Conservation (phyloP, 352 stramenopile genomes). For the Globisporangium emineosum region DNA sequence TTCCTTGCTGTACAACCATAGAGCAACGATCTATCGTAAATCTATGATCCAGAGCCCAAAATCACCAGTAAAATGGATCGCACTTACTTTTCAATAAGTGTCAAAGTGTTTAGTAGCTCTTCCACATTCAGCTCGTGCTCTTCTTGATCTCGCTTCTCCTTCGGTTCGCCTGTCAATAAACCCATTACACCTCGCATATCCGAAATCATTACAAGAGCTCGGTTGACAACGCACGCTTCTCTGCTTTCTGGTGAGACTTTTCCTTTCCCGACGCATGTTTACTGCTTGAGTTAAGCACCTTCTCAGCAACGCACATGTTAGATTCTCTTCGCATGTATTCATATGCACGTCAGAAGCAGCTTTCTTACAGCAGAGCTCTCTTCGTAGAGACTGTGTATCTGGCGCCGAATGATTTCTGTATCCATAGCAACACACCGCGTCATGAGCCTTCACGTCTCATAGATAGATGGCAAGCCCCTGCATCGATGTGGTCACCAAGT, state of each 20-base stretch:
- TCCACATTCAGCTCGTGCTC: not conserved
- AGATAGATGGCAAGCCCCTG: not conserved
- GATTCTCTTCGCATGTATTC: not conserved
- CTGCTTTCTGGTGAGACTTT: not conserved
- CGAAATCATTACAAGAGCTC: not conserved
- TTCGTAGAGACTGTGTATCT: not conserved
- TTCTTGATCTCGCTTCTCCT: not conserved
- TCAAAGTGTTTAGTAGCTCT: not conserved
- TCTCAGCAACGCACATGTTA: not conserved
- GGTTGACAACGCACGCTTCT: not conserved
- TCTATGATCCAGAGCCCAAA: not conserved
- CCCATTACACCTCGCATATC: not conserved
- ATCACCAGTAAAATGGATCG: not conserved
- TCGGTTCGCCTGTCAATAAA: not conserved
- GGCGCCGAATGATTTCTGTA: not conserved
- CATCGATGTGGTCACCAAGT: conserved; percentile 1
- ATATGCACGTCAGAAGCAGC: not conserved
- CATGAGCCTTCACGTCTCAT: not conserved
- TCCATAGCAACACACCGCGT: not conserved
- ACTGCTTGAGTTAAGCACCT: not conserved
- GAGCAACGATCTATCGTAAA: not conserved
- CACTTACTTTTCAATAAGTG: not conserved
- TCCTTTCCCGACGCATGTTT: not conserved
- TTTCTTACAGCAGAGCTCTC: not conserved
- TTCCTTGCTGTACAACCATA: not conserved